A percentile compares a stretch with the other conserved stretches of the same genome.
phyloP scores from a whole-genome alignment of 2,329 filamentous ascomycete genomes.

The Parasarocladium wereldwijsianum region DNA sequence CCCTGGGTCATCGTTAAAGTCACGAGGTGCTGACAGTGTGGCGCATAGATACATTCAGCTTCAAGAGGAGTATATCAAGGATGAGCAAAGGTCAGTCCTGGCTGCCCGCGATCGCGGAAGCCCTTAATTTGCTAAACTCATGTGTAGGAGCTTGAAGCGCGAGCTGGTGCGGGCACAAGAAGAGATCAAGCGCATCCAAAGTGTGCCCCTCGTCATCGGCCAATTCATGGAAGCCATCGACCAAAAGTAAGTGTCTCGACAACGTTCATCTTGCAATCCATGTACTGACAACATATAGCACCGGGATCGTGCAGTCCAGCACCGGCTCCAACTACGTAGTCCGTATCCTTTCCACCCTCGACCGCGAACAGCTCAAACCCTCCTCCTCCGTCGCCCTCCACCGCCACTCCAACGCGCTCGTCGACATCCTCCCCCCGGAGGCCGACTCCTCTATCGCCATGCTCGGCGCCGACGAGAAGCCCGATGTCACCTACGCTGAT shows the following conservation, averaged over 20 bases:
- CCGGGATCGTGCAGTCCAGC: conserved; percentile 94
- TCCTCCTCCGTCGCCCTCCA: conserved; percentile 95
- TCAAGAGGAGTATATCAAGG: conserved; percentile 99
- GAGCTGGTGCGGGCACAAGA: conserved; percentile 95
- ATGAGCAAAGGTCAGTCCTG: conserved; percentile 69
- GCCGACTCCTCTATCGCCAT: conserved; percentile 98
- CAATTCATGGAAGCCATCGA: conserved; percentile 99
- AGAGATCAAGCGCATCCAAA: conserved; percentile 99
- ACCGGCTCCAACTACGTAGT: conserved; percentile 99
- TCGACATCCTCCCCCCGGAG: conserved; percentile 97
- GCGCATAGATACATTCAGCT: conserved; percentile 70
- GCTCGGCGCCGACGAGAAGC: conserved; percentile 93
- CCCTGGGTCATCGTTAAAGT: neutral
- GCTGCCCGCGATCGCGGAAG: neutral
- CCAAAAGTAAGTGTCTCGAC: conserved; percentile 58
- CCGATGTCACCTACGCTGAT: conserved; percentile 94
- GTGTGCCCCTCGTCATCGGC: conserved; percentile 91
- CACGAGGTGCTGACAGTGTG: conserved; percentile 10
- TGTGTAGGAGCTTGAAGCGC: conserved; percentile 83
- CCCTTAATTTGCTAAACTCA: conserved; percentile 9
- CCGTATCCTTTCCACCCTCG: conserved; percentile 92
- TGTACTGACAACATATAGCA: conserved; percentile 38
- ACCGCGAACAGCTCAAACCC: conserved; percentile 94
- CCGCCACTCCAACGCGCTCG: conserved; percentile 93
- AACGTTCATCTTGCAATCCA: neutral